Conservation (phyloP, 1,139 yeast genomes). For the Saccharomyces hybrid region DNA sequence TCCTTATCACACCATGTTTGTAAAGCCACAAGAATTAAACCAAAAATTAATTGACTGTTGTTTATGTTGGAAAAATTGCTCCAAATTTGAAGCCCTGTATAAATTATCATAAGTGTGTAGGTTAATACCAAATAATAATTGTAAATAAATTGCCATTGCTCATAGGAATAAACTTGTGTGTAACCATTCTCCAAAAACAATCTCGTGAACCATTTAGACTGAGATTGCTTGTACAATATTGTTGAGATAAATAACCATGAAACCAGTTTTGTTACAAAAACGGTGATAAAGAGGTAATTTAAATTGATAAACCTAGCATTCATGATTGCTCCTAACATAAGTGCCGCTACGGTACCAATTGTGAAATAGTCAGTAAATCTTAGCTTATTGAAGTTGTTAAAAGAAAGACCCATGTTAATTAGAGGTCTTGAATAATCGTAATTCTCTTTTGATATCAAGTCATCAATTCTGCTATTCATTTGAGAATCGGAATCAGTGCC, state of each 20-base stretch:
- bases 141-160: conserved; percentile 71
- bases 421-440: conserved; percentile 49
- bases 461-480: conserved; percentile 27
- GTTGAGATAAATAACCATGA: conserved; percentile 49
- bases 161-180: conserved; percentile 60
- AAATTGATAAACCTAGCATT: conserved; percentile 1
- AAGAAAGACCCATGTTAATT: conserved; percentile 38
- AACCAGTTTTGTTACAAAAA: conserved; percentile 45
- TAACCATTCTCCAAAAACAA: conserved; percentile 61
- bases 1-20: conserved; percentile 71
- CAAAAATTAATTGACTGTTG: conserved; percentile 45
- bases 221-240: conserved; percentile 55
- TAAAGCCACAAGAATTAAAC: conserved; percentile 52
- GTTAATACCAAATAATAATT: conserved; percentile 42
- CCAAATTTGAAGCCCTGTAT: conserved; percentile 29
- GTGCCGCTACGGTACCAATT: conserved; percentile 40
- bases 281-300: conserved; percentile 38
- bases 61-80: conserved; percentile 15
- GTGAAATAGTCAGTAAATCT: conserved; percentile 62
- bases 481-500: conserved; percentile 16
- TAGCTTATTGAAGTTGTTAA: conserved; percentile 54
- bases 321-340: conserved; percentile 9
- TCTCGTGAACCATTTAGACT: conserved; percentile 57
- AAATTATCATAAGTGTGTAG: conserved; percentile 34
- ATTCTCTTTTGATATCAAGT: conserved; percentile 31